Base-by-base conservation (phyloP, 2,329 filamentous ascomycete genomes). In the Fusarium zealandicum region DNA sequence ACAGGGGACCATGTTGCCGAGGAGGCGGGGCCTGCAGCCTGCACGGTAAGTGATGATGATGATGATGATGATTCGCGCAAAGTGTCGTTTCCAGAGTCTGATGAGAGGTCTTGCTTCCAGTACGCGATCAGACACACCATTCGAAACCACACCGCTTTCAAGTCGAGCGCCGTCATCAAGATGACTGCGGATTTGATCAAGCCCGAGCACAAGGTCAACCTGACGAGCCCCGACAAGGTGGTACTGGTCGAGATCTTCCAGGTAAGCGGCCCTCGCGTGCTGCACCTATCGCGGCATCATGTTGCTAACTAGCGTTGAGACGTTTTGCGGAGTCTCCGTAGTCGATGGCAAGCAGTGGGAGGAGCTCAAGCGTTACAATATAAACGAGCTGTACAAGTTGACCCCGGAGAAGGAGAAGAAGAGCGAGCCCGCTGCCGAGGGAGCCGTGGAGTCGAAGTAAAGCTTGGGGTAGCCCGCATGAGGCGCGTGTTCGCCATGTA, bases 101-200 rank as follows among this genome's bases (percentile, higher is more conserved):
- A 67, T 55, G 16, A 51, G n/a, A 51, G 17, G 31, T 38, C 12
- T 14, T 20, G 22, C 25, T 22, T 41, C 10, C 57, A 93, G 90
- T 95, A 92, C 73, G 90, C 90, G n/a, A 93, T 96, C 63, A 85
- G 90, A 37, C 85, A 88, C n/a, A 89, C 84, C 12, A 84, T 91
- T 57, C 86, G 90, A 49, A 90, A 90, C 67, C 87, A 93, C 73
- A 87, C 80, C 63, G 80, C 80, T 4, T 79, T 93, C 56, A 88
- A 83, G 63, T 83, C 90, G 53, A 83, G 87, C 59, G 78, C 78
- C 14, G 80, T 93, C 41, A 93, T 95, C 72, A 84, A 88, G 66
- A 83, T 82, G 59, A 81, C 93, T 59, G 90, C 90, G 5, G 76
- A 78, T 32, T 75, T 87, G 25, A 83, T 92, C 56, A 85, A 86